Evolutionary conservation across 148 eudicot species (phyloP).

Genomic region (Pharnaceum exiguum): DNA sequence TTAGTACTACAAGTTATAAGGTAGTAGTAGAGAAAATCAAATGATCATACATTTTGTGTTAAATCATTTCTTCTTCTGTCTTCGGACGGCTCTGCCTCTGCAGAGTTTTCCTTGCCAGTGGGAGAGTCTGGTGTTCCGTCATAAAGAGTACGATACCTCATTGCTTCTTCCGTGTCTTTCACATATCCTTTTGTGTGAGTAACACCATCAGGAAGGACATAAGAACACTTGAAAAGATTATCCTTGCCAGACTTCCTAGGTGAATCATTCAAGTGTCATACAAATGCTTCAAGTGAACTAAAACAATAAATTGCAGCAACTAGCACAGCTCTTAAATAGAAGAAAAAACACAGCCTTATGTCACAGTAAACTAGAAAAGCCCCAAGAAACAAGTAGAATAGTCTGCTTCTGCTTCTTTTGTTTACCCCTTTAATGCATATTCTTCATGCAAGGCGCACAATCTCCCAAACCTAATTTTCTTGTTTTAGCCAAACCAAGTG

Average conservation of each 20-base stretch:
- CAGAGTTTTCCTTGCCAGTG: constrained; percentile 24
- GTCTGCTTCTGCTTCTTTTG: too few relatives aligned
- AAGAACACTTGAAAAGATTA: constrained; percentile 70
- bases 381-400: too few relatives aligned
- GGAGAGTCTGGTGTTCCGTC: constrained; percentile 26
- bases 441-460: too few relatives aligned
- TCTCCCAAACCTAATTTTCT: too few relatives aligned
- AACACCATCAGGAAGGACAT: constrained; percentile 92
- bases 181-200: constrained; percentile 74
- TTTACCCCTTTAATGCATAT: too few relatives aligned
- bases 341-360: too few relatives aligned
- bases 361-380: too few relatives aligned
- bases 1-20: neutral
- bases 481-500: too few relatives aligned
- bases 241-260: constrained; percentile 70
- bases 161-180: constrained; percentile 70
- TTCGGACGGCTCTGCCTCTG: constrained; percentile 28
- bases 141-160: constrained; percentile 47
- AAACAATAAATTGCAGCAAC: too few relatives aligned
- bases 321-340: too few relatives aligned
- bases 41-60: constrained; percentile 54
- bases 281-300: too few relatives aligned
- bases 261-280: constrained; percentile 1
- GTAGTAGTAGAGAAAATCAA: neutral
- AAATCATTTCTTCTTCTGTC: constrained; percentile 56